phyloP scores from a whole-genome alignment of 1,284 basidiomycete genomes.

The Prillingera fragicola region DNA sequence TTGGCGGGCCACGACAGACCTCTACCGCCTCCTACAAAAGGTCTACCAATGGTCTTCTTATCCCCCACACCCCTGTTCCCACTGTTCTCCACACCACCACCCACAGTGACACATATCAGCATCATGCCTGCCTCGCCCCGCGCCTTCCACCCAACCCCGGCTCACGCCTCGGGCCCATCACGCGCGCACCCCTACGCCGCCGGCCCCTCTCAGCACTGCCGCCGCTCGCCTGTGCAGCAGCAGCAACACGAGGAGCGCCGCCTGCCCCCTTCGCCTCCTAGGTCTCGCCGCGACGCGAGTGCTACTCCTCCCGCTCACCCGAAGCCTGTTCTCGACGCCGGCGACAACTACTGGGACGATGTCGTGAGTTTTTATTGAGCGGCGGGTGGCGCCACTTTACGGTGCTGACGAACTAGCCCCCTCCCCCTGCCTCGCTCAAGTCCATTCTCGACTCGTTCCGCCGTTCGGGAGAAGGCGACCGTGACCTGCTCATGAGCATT shows the following conservation, averaged over 20 bases:
- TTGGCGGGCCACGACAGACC: no score
- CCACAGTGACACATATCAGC: neutral
- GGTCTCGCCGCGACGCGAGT: slow-evolving; percentile 32
- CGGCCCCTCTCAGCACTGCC: neutral
- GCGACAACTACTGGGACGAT: slow-evolving; percentile 44
- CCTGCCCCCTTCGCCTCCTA: slow-evolving; percentile 38
- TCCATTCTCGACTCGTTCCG: slow-evolving; percentile 80
- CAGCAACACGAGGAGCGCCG: slow-evolving; percentile 8
- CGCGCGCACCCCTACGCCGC: slow-evolving; percentile 16
- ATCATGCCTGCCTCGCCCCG: slow-evolving; percentile 8
- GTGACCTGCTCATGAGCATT: slow-evolving; percentile 80
- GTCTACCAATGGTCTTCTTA: no score
- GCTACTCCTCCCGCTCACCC: slow-evolving; percentile 33
- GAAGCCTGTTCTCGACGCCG: slow-evolving; percentile 5
- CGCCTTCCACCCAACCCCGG: slow-evolving; percentile 8
- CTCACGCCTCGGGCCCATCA: slow-evolving; percentile 2
- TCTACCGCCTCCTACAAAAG: no score
- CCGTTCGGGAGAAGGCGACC: slow-evolving; percentile 75
- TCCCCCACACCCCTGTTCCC: neutral
- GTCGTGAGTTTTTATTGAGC: slow-evolving; percentile 31
- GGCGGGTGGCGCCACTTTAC: neutral
- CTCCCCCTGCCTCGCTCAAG: slow-evolving; percentile 66
- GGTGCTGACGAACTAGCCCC: slow-evolving; percentile 25
- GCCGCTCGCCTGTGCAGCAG: slow-evolving; percentile 1
- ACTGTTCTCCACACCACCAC: neutral